Percentiles rank a stretch among this genome's conserved stretches.
phyloP scores from a whole-genome alignment of 768 basidiomycete genomes.

The Megacollybia marginata region DNA sequence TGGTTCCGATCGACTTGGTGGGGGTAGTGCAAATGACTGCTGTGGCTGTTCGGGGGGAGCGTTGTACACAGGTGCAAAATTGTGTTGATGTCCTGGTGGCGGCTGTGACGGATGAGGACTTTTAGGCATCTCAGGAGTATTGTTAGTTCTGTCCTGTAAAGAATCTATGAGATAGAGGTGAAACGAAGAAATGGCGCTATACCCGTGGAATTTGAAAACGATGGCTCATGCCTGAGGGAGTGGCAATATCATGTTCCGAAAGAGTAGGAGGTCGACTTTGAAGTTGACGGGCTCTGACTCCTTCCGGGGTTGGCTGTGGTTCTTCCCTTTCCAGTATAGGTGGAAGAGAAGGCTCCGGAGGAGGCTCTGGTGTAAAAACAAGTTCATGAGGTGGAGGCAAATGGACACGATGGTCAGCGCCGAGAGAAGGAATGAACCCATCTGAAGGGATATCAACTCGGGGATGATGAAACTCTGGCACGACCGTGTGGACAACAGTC shows the following conservation, averaged over 20 bases:
- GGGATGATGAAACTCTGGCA: not conserved
- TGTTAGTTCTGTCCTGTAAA: no score
- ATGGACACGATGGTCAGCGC: conserved; percentile 6
- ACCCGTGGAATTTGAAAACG: no score
- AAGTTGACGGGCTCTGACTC: not conserved
- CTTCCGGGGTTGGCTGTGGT: not conserved
- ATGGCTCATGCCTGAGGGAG: no score
- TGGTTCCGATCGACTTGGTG: no score
- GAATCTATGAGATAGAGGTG: no score
- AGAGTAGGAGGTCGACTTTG: not conserved
- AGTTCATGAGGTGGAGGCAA: conserved; percentile 12
- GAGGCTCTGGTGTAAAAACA: not conserved
- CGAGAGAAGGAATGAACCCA: conserved; percentile 10
- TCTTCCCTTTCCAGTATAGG: not conserved
- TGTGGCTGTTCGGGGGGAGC: no score
- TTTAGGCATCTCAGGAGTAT: no score
- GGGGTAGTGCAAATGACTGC: no score
- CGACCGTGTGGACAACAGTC: not conserved
- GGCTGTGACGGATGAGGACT: no score
- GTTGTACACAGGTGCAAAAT: no score
- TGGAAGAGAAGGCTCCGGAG: not conserved
- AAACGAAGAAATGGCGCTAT: no score
- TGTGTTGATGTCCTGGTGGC: no score
- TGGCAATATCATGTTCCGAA: not conserved
- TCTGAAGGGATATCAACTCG: conserved; percentile 4